A percentile compares a stretch with the other conserved stretches of the same genome.
phyloP scores from a whole-genome alignment of 1,284 basidiomycete genomes.

The Marasmius sp. region DNA sequence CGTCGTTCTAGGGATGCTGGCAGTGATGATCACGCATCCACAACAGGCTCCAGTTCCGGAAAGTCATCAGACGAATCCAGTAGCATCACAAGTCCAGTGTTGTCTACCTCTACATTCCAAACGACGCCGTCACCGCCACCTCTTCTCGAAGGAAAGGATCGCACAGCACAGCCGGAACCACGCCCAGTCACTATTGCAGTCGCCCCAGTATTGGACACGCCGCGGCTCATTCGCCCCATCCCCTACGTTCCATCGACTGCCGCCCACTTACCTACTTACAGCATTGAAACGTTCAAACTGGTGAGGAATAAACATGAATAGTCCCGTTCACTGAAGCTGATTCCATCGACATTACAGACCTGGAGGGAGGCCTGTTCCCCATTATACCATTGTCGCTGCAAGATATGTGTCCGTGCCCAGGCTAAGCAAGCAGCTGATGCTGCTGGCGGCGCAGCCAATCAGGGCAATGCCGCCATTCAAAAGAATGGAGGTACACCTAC shows the following conservation, averaged over 20 bases:
- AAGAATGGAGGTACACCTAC: background rate
- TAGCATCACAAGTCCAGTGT: conserved; percentile 64
- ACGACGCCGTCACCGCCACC: conserved; percentile 76
- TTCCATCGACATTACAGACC: conserved; percentile 35
- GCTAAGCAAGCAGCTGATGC: conserved; percentile 40
- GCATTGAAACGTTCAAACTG: conserved; percentile 52
- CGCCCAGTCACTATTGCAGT: conserved; percentile 47
- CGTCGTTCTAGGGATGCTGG: conserved; percentile 30
- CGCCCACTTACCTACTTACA: conserved; percentile 58
- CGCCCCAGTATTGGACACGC: conserved; percentile 56
- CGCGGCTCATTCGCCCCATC: conserved; percentile 59
- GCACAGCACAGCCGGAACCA: conserved; percentile 20
- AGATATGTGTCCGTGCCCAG: conserved; percentile 67
- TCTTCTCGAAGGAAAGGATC: conserved; percentile 25
- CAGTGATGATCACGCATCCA: conserved; percentile 44
- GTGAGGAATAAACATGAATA: conserved; percentile 38
- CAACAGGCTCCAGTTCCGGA: conserved; percentile 34
- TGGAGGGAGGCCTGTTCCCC: conserved; percentile 75
- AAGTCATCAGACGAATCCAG: conserved; percentile 40
- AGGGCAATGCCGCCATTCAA: conserved; percentile 9
- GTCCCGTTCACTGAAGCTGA: background rate
- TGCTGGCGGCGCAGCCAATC: conserved; percentile 28
- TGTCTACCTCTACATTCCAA: conserved; percentile 71
- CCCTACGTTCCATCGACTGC: conserved; percentile 68
- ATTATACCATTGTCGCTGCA: conserved; percentile 68